Percentiles rank a stretch among this genome's conserved stretches.
Conservation (phyloP, 192 early-diverging fungal genomes). For the Backusella psychrophila region DNA sequence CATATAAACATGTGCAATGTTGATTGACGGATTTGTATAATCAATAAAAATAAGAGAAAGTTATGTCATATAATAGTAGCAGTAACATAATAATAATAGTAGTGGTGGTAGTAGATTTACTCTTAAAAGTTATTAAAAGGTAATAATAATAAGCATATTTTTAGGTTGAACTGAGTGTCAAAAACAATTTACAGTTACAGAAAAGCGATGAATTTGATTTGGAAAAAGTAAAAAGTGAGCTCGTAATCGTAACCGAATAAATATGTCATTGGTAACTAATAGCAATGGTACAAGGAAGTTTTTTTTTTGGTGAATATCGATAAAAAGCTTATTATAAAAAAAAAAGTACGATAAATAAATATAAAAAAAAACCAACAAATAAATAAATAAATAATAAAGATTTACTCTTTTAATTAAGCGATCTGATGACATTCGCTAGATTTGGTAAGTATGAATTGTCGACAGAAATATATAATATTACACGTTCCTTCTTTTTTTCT, state of each 20-base stretch:
- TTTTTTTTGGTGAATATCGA: not conserved
- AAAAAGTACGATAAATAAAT: not conserved
- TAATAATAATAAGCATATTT: not conserved
- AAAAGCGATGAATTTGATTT: not conserved
- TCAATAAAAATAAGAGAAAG: too few species aligned
- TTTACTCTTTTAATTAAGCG: not conserved
- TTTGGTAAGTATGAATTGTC: not conserved
- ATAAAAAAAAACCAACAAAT: not conserved
- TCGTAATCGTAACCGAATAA: not conserved
- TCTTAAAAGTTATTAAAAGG: not conserved
- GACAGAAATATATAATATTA: not conserved
- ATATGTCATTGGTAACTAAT: not conserved
- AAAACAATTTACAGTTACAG: not conserved
- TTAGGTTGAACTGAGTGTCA: not conserved
- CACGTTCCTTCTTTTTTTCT: not conserved
- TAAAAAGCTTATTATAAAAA: not conserved
- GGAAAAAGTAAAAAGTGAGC: not conserved
- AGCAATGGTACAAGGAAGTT: not conserved
- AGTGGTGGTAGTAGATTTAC: not conserved
- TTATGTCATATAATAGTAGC: too few species aligned
- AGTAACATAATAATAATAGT: not conserved
- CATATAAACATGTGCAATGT: not conserved
- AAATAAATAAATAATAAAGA: not conserved
- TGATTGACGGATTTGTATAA: not conserved
- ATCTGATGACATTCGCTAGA: conserved; percentile 7